These are phyloP conservation scores for Helenozyma baotianmanensis DNA, from an alignment of 805 yeast species.

Conservation along the genomic window DNA sequence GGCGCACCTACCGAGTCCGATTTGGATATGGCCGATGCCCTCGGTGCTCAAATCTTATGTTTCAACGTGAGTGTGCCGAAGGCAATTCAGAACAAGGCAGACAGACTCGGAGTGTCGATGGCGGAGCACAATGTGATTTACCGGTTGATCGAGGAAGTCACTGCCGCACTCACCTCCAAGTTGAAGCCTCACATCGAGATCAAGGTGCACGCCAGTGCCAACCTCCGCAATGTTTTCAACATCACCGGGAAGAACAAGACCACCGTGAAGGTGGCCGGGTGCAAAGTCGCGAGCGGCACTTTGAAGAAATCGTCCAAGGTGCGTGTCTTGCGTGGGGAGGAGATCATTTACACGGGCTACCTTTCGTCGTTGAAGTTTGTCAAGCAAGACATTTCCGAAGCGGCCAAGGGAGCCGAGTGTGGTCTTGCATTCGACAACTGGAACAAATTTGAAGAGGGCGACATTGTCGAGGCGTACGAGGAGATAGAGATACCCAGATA, in stretches of 20 bases:
- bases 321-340: conserved; percentile 50
- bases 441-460: conserved; percentile 71
- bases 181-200: conserved; percentile 65
- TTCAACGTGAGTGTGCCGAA: conserved; percentile 72
- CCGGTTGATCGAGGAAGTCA: conserved; percentile 80
- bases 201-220: conserved; percentile 62
- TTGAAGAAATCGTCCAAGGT: conserved; percentile 56
- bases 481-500: conserved; percentile 44
- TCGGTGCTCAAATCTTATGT: conserved; percentile 65
- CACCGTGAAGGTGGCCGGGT: conserved; percentile 74
- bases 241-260: conserved; percentile 56
- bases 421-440: conserved; percentile 72
- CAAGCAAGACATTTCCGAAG: conserved; percentile 73
- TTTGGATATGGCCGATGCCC: conserved; percentile 35
- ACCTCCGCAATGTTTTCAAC: conserved; percentile 65
- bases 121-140: conserved; percentile 76
- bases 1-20: conserved; percentile 61
- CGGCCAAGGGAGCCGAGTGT: conserved; percentile 84
- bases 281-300: conserved; percentile 68
- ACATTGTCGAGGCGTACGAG: conserved; percentile 68
- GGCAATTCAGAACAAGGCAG: conserved; percentile 57
- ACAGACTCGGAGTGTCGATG: conserved; percentile 50
- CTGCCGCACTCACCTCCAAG: conserved; percentile 53
- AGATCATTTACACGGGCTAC: conserved; percentile 50
- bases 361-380: conserved; percentile 73